Percentiles rank a stretch among this genome's conserved stretches.
phyloP scores from a whole-genome alignment of 768 basidiomycete species.

The Phallus indusiatus region DNA sequence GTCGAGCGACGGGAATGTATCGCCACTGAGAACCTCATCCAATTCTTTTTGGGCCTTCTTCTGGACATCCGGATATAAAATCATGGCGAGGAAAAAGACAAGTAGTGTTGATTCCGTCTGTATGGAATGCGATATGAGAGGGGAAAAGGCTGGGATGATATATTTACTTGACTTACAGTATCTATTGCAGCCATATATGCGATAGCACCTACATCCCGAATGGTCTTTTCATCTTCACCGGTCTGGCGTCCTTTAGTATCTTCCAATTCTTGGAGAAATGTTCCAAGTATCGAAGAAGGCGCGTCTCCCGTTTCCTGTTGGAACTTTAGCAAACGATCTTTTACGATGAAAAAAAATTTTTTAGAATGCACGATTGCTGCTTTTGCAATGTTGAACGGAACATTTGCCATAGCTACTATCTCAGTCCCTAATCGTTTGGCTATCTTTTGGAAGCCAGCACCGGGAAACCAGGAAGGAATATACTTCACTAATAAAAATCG shows the following conservation, averaged over 20 bases:
- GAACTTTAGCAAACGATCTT: constrained; percentile 22
- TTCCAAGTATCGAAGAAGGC: not conserved
- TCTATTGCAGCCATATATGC: not conserved
- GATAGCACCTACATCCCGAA: not conserved
- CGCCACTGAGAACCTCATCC: not conserved
- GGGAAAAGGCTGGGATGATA: constrained; percentile 28
- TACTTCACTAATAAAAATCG: constrained; percentile 11
- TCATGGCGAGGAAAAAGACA: not conserved
- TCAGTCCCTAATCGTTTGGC: not conserved
- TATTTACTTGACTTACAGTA: constrained; percentile 31
- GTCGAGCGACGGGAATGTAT: not conserved
- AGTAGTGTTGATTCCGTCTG: not conserved
- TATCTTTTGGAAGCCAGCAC: constrained; percentile 13
- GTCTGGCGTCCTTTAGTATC: constrained; percentile 16
- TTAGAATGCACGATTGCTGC: not conserved
- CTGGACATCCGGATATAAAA: not conserved
- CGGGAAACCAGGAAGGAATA: constrained; percentile 15
- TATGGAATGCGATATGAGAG: constrained; percentile 23
- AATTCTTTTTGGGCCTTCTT: not conserved
- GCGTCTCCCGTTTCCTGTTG: not conserved
- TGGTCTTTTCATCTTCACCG: not conserved
- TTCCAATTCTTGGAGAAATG: not conserved
- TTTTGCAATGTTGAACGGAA: not conserved
- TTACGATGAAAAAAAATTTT: constrained; percentile 12
- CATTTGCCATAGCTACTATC: not conserved